These are phyloP conservation scores for Stagonosporopsis vannaccii DNA, from an alignment of 2,329 filamentous ascomycete species.

Conservation along the genomic window DNA sequence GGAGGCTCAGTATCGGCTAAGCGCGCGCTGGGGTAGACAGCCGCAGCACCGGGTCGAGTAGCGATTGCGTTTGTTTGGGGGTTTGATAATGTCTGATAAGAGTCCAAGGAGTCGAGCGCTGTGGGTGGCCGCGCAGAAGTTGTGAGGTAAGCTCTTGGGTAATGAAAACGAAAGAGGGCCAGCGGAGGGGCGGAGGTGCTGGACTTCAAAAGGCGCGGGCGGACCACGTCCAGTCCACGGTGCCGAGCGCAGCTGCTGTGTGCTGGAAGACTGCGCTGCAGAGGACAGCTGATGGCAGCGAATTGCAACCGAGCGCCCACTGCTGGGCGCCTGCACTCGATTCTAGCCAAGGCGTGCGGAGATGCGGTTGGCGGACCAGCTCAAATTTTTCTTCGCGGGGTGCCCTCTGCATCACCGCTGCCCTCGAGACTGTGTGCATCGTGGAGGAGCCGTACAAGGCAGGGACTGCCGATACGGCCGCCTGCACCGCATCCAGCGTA, in stretches of 20 bases:
- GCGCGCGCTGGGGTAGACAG: constrained; percentile 45
- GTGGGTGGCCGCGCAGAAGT: constrained; percentile 50
- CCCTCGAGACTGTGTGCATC: constrained; percentile 21
- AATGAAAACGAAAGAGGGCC: constrained; percentile 53
- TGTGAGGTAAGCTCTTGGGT: constrained; percentile 59
- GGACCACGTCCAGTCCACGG: constrained; percentile 30
- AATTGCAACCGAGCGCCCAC: constrained; percentile 32
- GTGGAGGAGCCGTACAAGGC: constrained; percentile 28
- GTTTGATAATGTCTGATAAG: constrained; percentile 57
- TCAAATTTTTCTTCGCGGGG: constrained; percentile 41
- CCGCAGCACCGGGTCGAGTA: constrained; percentile 45
- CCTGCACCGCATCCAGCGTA: constrained; percentile 16
- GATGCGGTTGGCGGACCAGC: constrained; percentile 26
- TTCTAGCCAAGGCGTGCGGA: constrained; percentile 30
- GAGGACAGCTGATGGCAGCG: constrained; percentile 23
- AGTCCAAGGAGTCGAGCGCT: constrained; percentile 32
- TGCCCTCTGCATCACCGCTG: constrained; percentile 25
- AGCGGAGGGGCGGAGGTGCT: constrained; percentile 45
- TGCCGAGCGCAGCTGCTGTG: constrained; percentile 28
- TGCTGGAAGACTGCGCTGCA: constrained; percentile 32
- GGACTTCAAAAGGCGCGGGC: constrained; percentile 44
- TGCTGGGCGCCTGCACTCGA: constrained; percentile 23
- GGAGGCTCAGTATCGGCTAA: constrained; percentile 46
- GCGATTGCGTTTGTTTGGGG: constrained; percentile 45
- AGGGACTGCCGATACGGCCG: constrained; percentile 28